phyloP scores from a whole-genome alignment of 148 eudicot species.

The Camellia japonica region DNA sequence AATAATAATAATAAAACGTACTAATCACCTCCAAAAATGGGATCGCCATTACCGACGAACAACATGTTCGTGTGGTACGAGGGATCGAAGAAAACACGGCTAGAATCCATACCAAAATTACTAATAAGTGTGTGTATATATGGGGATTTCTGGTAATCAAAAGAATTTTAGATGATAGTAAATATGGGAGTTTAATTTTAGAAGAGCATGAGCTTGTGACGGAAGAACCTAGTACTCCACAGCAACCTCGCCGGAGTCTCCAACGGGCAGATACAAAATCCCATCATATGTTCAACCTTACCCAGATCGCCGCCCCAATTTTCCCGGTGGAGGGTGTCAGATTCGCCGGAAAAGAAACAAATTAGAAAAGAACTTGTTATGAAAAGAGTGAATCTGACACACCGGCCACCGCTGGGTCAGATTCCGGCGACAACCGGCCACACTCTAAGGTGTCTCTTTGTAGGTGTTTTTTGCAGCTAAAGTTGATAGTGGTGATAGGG shows the following conservation, averaged over 20 bases:
- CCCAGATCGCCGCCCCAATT: slow-evolving; percentile 13
- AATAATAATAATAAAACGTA: neutral
- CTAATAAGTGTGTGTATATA: slow-evolving; percentile 5
- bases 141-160: slow-evolving; percentile 11
- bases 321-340: neutral
- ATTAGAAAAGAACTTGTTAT: no score
- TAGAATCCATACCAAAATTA: slow-evolving; percentile 38
- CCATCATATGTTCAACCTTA: slow-evolving; percentile 46
- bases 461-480: slow-evolving; percentile 31
- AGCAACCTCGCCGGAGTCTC: slow-evolving; percentile 71
- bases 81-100: slow-evolving; percentile 48
- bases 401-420: slow-evolving; percentile 12
- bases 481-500: slow-evolving; percentile 36
- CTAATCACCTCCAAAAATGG: slow-evolving; percentile 53
- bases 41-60: slow-evolving; percentile 42
- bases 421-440: slow-evolving; percentile 11
- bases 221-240: slow-evolving; percentile 86
- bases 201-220: slow-evolving; percentile 84
- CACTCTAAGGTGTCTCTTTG: no score
- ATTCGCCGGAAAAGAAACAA: neutral
- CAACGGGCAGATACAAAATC: slow-evolving; percentile 80
- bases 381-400: neutral
- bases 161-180: neutral
- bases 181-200: slow-evolving; percentile 22
- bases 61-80: slow-evolving; percentile 48